Percentiles rank a stretch among this genome's conserved stretches.
Conservation (phyloP, 129 eudicot species). For the Arctium minus region DNA sequence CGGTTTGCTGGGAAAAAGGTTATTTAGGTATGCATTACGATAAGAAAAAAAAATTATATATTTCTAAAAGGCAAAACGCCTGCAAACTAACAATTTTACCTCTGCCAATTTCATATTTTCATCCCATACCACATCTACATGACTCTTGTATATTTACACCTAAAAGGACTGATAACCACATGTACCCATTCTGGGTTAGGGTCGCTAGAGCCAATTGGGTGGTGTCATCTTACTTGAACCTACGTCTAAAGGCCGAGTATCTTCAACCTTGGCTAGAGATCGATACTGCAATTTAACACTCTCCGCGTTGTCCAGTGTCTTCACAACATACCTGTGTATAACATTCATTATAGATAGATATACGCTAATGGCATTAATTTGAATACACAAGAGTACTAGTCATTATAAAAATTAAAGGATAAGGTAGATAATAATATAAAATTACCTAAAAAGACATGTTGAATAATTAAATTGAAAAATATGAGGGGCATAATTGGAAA, state of each 20-base stretch:
- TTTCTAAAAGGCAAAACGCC: not conserved
- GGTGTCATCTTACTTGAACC: constrained; percentile 37
- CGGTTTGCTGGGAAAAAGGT: not conserved
- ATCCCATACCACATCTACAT: constrained; percentile 7
- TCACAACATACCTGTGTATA: constrained; percentile 81
- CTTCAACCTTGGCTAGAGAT: constrained; percentile 75
- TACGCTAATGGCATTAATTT: not conserved
- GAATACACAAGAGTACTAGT: not conserved
- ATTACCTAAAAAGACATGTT: not conserved
- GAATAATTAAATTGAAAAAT: not conserved
- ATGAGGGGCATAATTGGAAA: not conserved
- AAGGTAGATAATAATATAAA: not conserved
- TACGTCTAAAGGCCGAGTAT: constrained; percentile 31
- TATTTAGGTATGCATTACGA: too few species aligned
- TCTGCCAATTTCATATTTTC: not conserved
- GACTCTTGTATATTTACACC: not conserved
- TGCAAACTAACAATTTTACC: not conserved
- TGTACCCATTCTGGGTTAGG: not conserved
- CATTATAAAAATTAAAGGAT: not conserved
- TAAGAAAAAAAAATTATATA: not conserved
- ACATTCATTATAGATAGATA: not conserved
- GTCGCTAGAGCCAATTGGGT: constrained; percentile 47
- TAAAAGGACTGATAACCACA: not conserved
- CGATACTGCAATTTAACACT: constrained; percentile 91
- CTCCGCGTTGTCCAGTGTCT: constrained; percentile 94